phyloP scores from a whole-genome alignment of 352 stramenopile species.

The Phytophthora hibernalis region DNA sequence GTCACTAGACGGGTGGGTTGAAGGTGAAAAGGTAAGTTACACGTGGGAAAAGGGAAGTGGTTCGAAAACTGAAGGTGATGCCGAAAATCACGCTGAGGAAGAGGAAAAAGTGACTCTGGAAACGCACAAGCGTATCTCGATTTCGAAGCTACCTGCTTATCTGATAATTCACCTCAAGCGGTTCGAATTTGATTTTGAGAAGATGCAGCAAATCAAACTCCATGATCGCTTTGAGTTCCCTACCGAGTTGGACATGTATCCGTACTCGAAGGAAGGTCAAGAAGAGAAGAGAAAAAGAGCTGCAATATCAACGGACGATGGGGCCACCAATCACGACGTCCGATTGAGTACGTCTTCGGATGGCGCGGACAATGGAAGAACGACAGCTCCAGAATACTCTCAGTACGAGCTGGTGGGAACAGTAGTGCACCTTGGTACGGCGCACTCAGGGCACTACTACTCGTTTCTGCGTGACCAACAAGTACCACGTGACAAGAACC shows the following conservation, averaged over 20 bases:
- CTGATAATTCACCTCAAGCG: conserved; percentile 96
- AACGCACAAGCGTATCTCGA: conserved; percentile 92
- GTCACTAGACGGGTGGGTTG: conserved; percentile 87
- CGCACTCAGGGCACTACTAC: conserved; percentile 92
- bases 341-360: conserved; percentile 39
- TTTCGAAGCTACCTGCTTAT: conserved; percentile 87
- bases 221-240: conserved; percentile 96
- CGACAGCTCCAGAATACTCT: conserved; percentile 78
- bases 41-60: conserved; percentile 77
- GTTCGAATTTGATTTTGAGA: conserved; percentile 96
- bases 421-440: conserved; percentile 89
- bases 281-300: conserved; percentile 60
- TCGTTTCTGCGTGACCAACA: conserved; percentile 85
- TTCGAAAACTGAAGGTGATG: conserved; percentile 26
- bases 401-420: conserved; percentile 89
- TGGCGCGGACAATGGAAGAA: conserved; percentile 29
- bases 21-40: conserved; percentile 92
- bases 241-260: conserved; percentile 88
- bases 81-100: conserved; percentile 36
- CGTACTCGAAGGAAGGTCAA: conserved; percentile 90
- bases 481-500: conserved; percentile 29
- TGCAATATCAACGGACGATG: conserved; percentile 29
- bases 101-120: conserved; percentile 85
- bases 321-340: conserved; percentile 25
- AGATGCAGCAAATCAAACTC: conserved; percentile 94